Conservation (phyloP, 2,329 filamentous ascomycete species). For the Alternaria sp. region DNA sequence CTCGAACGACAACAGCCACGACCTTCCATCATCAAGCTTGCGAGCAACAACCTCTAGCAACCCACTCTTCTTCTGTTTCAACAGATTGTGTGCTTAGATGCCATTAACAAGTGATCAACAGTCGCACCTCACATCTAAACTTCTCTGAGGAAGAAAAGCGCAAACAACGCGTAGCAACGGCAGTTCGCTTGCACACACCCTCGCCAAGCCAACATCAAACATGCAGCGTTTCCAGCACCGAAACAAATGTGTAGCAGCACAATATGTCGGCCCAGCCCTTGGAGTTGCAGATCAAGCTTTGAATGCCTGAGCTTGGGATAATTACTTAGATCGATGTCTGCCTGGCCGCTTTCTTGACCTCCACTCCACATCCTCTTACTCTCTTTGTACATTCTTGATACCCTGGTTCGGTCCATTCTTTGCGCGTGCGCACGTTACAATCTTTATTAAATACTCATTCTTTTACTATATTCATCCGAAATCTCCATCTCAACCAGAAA, state of each 20-base stretch:
- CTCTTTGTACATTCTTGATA: constrained; percentile 3
- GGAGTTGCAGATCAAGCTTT: constrained; percentile 18
- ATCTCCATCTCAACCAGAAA: background rate
- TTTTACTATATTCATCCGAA: background rate
- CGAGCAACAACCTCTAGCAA: background rate
- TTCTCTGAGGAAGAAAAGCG: background rate
- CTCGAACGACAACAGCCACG: background rate
- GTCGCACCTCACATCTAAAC: background rate
- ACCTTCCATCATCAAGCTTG: background rate
- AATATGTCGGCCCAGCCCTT: constrained; percentile 5
- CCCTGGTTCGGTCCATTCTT: background rate
- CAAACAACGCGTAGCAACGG: background rate
- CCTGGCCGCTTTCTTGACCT: constrained; percentile 17
- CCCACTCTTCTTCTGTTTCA: background rate
- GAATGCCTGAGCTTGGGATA: constrained; percentile 10
- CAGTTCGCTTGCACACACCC: background rate
- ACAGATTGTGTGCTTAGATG: background rate
- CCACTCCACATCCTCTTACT: constrained; percentile 4
- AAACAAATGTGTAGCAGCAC: constrained; percentile 35
- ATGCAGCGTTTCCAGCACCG: constrained; percentile 31
- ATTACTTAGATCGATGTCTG: constrained; percentile 19
- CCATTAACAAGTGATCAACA: background rate
- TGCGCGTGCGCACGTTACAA: constrained; percentile 2
- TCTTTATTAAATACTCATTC: background rate
- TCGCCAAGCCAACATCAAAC: constrained; percentile 29